phyloP scores from a whole-genome alignment of 2,329 filamentous ascomycete genomes.

The Tolypocladium sp. region DNA sequence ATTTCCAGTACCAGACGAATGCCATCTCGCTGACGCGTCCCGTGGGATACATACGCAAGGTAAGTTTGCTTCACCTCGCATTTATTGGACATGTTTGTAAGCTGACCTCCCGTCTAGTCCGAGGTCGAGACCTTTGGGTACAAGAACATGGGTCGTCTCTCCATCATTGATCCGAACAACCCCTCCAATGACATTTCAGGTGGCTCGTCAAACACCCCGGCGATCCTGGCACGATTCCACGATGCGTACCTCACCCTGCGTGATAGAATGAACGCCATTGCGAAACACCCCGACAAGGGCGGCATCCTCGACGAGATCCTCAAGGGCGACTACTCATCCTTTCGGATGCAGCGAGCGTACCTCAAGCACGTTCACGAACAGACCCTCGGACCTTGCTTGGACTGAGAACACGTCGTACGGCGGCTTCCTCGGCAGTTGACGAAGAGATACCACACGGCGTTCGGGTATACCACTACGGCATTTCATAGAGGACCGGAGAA shows the following conservation, averaged over 20 bases:
- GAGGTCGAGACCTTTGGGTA: constrained; percentile 39
- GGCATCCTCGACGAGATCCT: constrained; percentile 62
- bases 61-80: constrained; percentile 17
- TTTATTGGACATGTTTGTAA: neutral
- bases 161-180: constrained; percentile 89
- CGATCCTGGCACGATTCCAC: constrained; percentile 62
- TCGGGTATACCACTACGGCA: neutral
- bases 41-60: constrained; percentile 64
- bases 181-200: constrained; percentile 80
- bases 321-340: constrained; percentile 70
- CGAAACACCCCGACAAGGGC: constrained; percentile 16
- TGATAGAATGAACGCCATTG: constrained; percentile 46
- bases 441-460: constrained; percentile 1
- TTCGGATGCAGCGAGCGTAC: constrained; percentile 58
- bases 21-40: constrained; percentile 73
- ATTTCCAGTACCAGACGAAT: constrained; percentile 59
- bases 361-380: constrained; percentile 43
- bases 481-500: neutral
- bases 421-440: neutral
- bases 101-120: constrained; percentile 19
- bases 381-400: constrained; percentile 22
- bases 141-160: constrained; percentile 58
- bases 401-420: constrained; percentile 8
- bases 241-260: constrained; percentile 51
- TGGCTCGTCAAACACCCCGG: constrained; percentile 61